phyloP scores from a whole-genome alignment of 2,329 filamentous ascomycete species.

The Colletotrichum horii region DNA sequence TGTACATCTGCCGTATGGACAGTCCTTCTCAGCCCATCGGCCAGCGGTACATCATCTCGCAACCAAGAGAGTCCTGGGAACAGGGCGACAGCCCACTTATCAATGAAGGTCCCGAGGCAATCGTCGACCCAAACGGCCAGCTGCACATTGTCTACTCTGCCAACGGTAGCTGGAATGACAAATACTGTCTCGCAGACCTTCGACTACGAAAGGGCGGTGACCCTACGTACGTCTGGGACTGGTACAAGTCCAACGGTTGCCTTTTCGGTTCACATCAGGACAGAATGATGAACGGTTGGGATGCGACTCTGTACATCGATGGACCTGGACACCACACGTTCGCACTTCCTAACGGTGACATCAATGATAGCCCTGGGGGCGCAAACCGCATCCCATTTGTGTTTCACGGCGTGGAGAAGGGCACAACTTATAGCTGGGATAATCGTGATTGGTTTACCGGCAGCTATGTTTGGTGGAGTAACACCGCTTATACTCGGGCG shows the following conservation, averaged over 20 bases:
- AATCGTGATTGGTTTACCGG: slow-evolving; percentile 25
- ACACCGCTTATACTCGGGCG: slow-evolving; percentile 21
- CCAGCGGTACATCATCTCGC: slow-evolving; percentile 27
- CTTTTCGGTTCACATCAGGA: slow-evolving; percentile 27
- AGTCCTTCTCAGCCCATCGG: slow-evolving; percentile 23
- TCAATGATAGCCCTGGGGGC: slow-evolving; percentile 17
- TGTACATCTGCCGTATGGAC: slow-evolving; percentile 29
- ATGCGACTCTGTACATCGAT: slow-evolving; percentile 24
- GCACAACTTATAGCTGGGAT: slow-evolving; percentile 23
- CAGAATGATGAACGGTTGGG: slow-evolving; percentile 29
- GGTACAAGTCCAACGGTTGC: slow-evolving; percentile 32
- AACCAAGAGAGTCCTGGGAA: slow-evolving; percentile 29
- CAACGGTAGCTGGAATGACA: slow-evolving; percentile 28
- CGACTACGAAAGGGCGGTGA: slow-evolving; percentile 27
- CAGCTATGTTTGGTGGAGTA: slow-evolving; percentile 24
- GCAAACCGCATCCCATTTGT: slow-evolving; percentile 22
- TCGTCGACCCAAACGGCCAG: slow-evolving; percentile 28
- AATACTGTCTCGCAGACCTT: slow-evolving; percentile 29
- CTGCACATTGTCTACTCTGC: slow-evolving; percentile 31
- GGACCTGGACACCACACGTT: slow-evolving; percentile 31
- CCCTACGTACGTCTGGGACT: slow-evolving; percentile 30
- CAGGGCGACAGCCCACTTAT: slow-evolving; percentile 20
- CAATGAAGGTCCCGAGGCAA: slow-evolving; percentile 28
- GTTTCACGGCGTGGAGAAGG: slow-evolving; percentile 26
- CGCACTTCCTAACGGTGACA: slow-evolving; percentile 22